Conservation (phyloP, 306 rosid genomes). For the Malus orientalis region DNA sequence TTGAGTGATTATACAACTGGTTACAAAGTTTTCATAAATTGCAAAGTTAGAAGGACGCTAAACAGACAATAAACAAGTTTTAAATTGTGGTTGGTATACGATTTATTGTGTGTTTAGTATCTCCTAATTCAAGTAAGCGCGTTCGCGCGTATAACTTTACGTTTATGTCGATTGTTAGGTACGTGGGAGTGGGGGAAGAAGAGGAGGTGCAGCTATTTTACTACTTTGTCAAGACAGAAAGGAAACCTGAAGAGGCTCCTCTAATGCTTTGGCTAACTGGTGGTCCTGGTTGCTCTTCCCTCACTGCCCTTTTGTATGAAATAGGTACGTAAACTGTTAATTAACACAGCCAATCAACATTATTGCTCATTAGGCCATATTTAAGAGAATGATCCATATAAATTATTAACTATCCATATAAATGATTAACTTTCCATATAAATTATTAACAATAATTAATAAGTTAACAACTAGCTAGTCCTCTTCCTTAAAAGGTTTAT, state of each 20-base stretch:
- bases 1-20: neutral
- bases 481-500: neutral
- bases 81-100: no score
- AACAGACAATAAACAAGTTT: no score
- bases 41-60: no score
- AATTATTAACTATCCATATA: no score
- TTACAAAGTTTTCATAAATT: no score
- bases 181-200: slow-evolving; percentile 59
- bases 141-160: neutral
- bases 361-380: neutral
- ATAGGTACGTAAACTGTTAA: slow-evolving; percentile 27
- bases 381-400: neutral
- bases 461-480: no score
- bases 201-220: slow-evolving; percentile 52
- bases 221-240: slow-evolving; percentile 56
- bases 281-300: slow-evolving; percentile 63
- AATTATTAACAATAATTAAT: no score
- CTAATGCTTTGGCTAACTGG: slow-evolving; percentile 69
- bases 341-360: neutral
- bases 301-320: slow-evolving; percentile 42
- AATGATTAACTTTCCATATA: neutral
- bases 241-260: slow-evolving; percentile 50
- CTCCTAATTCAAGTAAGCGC: no score
- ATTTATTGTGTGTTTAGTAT: no score
- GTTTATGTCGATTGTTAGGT: slow-evolving; percentile 22